These are phyloP conservation scores for Scheffersomyces stipitis DNA, from an alignment of 805 yeast genomes.

Conservation along the genomic window DNA sequence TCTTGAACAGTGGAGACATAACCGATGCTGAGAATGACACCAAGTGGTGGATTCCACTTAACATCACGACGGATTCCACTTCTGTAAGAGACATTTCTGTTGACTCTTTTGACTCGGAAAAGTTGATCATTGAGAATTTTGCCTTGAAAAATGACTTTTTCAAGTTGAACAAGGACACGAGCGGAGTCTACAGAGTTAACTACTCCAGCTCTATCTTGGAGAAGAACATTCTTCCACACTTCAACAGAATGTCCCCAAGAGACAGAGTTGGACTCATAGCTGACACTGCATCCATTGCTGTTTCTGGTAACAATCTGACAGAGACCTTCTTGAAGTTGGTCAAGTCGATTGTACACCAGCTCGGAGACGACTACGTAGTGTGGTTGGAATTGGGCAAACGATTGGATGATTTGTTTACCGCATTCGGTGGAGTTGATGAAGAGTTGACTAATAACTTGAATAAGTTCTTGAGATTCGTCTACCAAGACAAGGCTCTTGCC, in stretches of 20 bases:
- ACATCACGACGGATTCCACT: constrained; percentile 22
- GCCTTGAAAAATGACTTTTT: constrained; percentile 26
- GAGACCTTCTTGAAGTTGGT: constrained; percentile 46
- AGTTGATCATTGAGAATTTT: constrained; percentile 19
- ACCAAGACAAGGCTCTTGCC: constrained; percentile 27
- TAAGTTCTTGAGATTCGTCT: constrained; percentile 31
- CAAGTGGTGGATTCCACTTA: constrained; percentile 61
- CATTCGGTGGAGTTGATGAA: constrained; percentile 26
- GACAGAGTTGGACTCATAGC: constrained; percentile 58
- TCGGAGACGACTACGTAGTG: constrained; percentile 44
- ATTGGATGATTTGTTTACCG: constrained; percentile 31
- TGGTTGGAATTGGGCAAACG: constrained; percentile 55
- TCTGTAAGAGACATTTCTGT: constrained; percentile 4
- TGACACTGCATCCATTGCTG: constrained; percentile 50
- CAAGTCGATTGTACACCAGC: constrained; percentile 21
- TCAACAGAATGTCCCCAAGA: constrained; percentile 39
- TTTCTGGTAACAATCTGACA: constrained; percentile 43
- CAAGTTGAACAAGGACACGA: constrained; percentile 50
- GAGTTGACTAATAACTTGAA: constrained; percentile 25
- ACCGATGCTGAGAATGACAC: constrained; percentile 55
- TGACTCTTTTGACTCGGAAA: constrained; percentile 25
- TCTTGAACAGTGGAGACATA: constrained; percentile 62
- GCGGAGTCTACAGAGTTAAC: constrained; percentile 55
- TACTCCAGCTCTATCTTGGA: constrained; percentile 46
- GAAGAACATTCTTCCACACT: constrained; percentile 37